phyloP scores from a whole-genome alignment of 73 alveolate genomes.

The Tetrahymena malaccensis region DNA sequence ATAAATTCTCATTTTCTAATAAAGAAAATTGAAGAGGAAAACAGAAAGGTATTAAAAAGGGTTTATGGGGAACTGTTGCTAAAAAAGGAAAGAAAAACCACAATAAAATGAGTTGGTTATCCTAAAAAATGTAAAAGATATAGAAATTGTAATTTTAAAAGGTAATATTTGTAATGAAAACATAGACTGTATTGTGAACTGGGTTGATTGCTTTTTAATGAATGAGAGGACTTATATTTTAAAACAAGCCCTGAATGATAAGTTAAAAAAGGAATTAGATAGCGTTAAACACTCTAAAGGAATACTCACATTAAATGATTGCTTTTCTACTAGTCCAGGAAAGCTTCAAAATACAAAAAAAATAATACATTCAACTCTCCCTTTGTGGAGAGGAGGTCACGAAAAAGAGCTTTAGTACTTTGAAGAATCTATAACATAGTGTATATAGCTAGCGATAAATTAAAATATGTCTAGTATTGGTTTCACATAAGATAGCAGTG shows the following conservation, averaged over 20 bases:
- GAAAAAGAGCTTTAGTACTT: neutral
- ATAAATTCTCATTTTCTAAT: too few relatives aligned
- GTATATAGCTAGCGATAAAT: neutral
- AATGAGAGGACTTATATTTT: neutral
- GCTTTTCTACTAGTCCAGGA: neutral
- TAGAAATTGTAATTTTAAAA: neutral
- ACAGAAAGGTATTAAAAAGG: neutral
- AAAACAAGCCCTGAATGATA: neutral
- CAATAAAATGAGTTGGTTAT: neutral
- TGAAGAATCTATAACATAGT: neutral
- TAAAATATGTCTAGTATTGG: neutral
- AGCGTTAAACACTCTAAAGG: neutral
- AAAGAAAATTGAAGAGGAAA: neutral
- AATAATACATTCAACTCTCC: neutral
- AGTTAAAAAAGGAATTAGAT: neutral
- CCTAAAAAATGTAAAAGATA: neutral
- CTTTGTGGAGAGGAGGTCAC: neutral
- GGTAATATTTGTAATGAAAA: neutral
- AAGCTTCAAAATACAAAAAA: neutral
- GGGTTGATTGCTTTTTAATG: neutral
- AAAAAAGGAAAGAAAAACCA: neutral
- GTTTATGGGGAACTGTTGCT: neutral
- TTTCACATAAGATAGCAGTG: neutral
- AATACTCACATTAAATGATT: neutral
- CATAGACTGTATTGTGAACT: neutral